A percentile compares a stretch with the other conserved stretches of the same genome.
Evolutionary conservation across 345 rosid genomes (phyloP).

Genomic region (Eucalyptus camaldulensis): DNA sequence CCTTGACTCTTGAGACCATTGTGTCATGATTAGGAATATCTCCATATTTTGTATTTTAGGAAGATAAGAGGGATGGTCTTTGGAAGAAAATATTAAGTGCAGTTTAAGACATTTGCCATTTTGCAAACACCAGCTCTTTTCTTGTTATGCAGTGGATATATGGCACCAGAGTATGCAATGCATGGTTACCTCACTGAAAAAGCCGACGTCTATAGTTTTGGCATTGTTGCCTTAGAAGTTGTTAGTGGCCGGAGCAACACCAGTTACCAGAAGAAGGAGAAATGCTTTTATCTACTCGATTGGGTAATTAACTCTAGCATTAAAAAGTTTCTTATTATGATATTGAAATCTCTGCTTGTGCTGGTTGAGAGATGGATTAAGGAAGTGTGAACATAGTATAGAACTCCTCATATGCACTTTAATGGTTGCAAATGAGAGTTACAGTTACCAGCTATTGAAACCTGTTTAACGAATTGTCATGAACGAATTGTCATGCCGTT

Average conservation of each 20-base stretch:
- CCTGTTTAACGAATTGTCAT: neutral
- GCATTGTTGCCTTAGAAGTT: constrained; percentile 13
- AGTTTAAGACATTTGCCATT: neutral
- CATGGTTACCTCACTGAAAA: constrained; percentile 15
- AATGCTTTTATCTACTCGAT: constrained; percentile 7
- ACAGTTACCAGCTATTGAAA: neutral
- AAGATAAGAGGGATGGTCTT: neutral
- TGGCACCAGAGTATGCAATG: constrained; percentile 35
- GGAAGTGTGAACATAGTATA: neutral
- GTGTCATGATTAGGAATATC: neutral
- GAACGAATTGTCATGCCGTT: neutral
- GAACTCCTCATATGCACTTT: neutral
- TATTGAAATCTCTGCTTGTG: neutral
- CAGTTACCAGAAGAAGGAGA: neutral
- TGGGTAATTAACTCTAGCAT: neutral
- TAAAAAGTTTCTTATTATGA: neutral
- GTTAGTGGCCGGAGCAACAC: constrained; percentile 9
- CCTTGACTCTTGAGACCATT: neutral
- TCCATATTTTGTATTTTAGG: neutral
- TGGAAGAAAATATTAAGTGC: neutral
- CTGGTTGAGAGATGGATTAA: neutral
- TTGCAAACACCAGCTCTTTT: neutral
- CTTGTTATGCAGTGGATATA: constrained; percentile 9
- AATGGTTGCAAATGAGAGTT: neutral
- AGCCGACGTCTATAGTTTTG: constrained; percentile 21